Conservation (phyloP, 768 basidiomycete species). For the Pluteus cervinus region DNA sequence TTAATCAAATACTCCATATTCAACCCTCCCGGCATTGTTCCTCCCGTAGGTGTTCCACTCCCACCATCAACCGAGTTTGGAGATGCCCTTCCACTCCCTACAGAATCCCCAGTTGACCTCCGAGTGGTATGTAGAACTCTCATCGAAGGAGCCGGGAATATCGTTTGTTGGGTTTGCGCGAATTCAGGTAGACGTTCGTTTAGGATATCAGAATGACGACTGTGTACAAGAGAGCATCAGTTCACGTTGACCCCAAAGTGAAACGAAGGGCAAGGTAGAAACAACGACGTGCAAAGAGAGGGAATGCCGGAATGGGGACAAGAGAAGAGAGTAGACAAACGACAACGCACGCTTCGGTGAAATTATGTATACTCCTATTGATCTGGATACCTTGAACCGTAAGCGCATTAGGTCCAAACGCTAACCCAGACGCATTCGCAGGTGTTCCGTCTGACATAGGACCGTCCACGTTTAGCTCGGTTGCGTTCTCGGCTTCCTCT, state of each 20-base stretch:
- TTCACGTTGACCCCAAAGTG: neutral
- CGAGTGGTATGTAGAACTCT: no score
- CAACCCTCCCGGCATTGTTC: slow-evolving; percentile 13
- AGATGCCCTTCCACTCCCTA: no score
- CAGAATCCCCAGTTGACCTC: no score
- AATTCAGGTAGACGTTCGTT: slow-evolving; percentile 73
- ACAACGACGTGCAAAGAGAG: neutral
- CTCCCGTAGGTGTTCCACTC: no score
- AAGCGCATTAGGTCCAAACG: slow-evolving; percentile 48
- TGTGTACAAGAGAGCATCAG: slow-evolving; percentile 16
- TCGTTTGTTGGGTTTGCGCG: slow-evolving; percentile 35
- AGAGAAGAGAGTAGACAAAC: slow-evolving; percentile 2
- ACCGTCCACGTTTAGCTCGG: slow-evolving; percentile 49
- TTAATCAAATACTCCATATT: slow-evolving; percentile 65
- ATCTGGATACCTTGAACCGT: slow-evolving; percentile 57
- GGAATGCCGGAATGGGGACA: slow-evolving; percentile 1
- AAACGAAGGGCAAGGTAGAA: no score
- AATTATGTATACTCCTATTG: slow-evolving; percentile 57
- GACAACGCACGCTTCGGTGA: slow-evolving; percentile 67
- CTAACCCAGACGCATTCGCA: slow-evolving; percentile 19
- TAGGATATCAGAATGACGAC: slow-evolving; percentile 63
- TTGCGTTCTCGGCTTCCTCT: slow-evolving; percentile 74
- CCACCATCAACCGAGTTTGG: no score
- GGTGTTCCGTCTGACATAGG: slow-evolving; percentile 15
- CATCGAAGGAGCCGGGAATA: slow-evolving; percentile 63